Evolutionary conservation across 208 protist species (phyloP), one percentile per base, ranked within the genome.

Genomic region (Vickermania spadyakhi): DNA sequence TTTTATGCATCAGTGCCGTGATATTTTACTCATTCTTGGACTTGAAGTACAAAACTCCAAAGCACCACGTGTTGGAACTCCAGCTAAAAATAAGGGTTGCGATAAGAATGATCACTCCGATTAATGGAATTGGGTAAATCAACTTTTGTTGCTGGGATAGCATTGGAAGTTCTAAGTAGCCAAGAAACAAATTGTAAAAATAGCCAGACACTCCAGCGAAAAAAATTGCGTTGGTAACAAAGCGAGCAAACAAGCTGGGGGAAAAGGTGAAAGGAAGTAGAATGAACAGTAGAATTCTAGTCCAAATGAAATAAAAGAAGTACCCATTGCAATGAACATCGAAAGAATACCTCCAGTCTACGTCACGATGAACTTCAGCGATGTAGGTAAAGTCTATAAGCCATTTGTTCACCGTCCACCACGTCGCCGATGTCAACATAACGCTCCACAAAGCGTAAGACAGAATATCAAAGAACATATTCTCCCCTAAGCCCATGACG

Each of bases 241-340:
- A 14, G 5, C 53, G 52, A 1, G 73, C 28, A 4, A 85, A 36
- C 69, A 82, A 68, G 28, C 29, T 27, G 22, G 53, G 30, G 57
- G 71, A 56, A 53, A 23, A 25, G 21, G 22, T 41, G 21, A 93
- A 14, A 1, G 82, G 90, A 28, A 93, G 60, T 27, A 97, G 22
- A 30, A 96, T 21, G 66, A 91, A 96, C 31, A 91, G 85, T 1
- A 97, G 7, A 2, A 95, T 79, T 58, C 90, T 78, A n/a, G 93
- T 87, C 77, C 96, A 92, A 55, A 97, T 70, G 68, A 98, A 93
- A 49, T 97, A 90, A 11, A 90, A 81, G 62, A 98, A 97, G 72
- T 97, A 98, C 31, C 85, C 84, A 74, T 99, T 98, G 79, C 96
- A 99, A 68, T 99, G 97, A 53, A 99, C 77, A 62, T 99, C 97